Base-by-base conservation (phyloP, 1,284 basidiomycete species). In the Cryptococcus hybrid region DNA sequence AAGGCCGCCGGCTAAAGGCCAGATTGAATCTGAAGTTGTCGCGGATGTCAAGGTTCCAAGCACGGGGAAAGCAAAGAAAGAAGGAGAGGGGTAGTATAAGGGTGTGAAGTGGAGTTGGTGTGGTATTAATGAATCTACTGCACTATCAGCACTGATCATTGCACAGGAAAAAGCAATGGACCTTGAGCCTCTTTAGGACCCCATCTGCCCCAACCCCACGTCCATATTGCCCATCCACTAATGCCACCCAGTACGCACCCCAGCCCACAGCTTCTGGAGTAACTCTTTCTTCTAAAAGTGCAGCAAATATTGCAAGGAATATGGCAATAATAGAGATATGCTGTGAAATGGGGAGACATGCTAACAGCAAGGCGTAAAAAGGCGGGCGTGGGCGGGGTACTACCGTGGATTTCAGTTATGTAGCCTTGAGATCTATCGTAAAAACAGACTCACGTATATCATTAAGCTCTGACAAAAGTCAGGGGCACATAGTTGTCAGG, bases 11-110 rank as follows among this genome's bases (percentile, higher is more conserved):
- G 90, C 85, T 47, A 98, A 79, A 6, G 94, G 94, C 92, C 93
- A 98, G 65, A 98, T 96, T 34, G 92, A 93, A 75, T 99, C 96
- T 11, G 88, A 89, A 15, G 95, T 97, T 0, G 94, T 98, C 7
- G 94, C 90, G 44, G 91, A 90, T 9, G 92, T 96, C 64, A 99
- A 79, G 1, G 94, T 97, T 62, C 89, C 85, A 56, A 99, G 80
- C 4, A 98, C 89, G 1, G 96, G 0, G 93, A 88, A 46, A 98
- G 82, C 5, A 93, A 87, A 77, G 95, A 85, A 55, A 99, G 82
- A 3, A 91, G 85, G 5, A 98, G 83, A 66, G 93, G 89, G 95
- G 88, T 52, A 98, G 82, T 47, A 94, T 83, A 6, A 90, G 67
- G 0, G 74, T 69, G 35, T 73, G 69, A 5, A 76, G 50, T 0